Evolutionary conservation across 768 basidiomycete species (phyloP), one percentile per base, ranked within the genome.

Genomic region (Boletus sp.): DNA sequence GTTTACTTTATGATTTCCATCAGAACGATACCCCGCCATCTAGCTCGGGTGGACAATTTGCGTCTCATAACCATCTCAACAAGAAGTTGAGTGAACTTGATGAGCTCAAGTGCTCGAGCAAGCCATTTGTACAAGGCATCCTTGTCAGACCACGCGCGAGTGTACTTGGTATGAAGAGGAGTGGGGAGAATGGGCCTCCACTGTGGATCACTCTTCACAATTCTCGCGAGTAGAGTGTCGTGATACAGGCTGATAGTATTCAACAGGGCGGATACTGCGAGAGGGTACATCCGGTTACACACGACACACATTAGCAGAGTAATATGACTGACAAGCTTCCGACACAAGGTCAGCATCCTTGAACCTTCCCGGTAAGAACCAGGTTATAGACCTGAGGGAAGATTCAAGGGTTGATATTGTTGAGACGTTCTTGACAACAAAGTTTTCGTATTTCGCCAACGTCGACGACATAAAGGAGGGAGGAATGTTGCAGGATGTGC

Each of bases 291-390:
- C 32, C 51, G 51, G 50, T 66, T 60, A 59, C 53, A 58, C 53
- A 51, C 55, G 46, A 57, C 42, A 57, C 40, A 48, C 40, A 54
- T 29, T 34, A 55, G 30, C 41, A 54, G 42, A 48, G 29, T 53
- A 56, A 56, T 47, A 51, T 51, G 57, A 90, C 93, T 80, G 61
- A 96, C 95, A 77, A 65, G 88, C 84, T 82, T 98, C 96, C 13
- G 93, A 93, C 55, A 91, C 94, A 47, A 98, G 77, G 70, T 98
- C 95, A 43, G 94, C 93, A 79, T 98, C 95, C 73, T 93, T 93
- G 81, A 98, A 98, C 59, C 94, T 82, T 56, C 95, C 95, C 41
- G 96, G 96, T 41, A 98, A 75, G 64, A 98, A 85, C 94, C 95
- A 98, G 43, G 93, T 94, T 54, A 98, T 74, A 37, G 93, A 94